Conservation (phyloP, 1,284 basidiomycete genomes). For the Ustanciosporium gigantosporum region DNA sequence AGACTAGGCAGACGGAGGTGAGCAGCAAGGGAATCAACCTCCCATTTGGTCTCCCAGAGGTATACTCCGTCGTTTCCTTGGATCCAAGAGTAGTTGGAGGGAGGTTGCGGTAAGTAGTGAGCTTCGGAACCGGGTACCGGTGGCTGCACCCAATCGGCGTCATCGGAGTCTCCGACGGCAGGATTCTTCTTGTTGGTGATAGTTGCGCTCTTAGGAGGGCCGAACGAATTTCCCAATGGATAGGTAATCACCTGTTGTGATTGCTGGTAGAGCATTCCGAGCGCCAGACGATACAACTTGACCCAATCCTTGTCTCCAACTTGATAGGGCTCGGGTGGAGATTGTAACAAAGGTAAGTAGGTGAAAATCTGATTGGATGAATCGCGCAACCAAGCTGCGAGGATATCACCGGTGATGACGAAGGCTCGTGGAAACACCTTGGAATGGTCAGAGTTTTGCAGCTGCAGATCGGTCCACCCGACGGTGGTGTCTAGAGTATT, state of each 20-base stretch:
- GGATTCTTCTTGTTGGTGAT: slow-evolving; percentile 37
- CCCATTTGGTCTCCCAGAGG: slow-evolving; percentile 54
- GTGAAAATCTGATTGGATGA: slow-evolving; percentile 39
- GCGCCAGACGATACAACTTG: slow-evolving; percentile 36
- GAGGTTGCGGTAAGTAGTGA: slow-evolving; percentile 22
- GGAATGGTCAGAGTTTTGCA: slow-evolving; percentile 12
- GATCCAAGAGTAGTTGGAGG: slow-evolving; percentile 48
- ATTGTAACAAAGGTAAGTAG: slow-evolving; percentile 23
- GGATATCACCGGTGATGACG: slow-evolving; percentile 46
- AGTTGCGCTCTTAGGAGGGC: slow-evolving; percentile 32
- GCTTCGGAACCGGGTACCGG: slow-evolving; percentile 20
- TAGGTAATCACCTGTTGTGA: slow-evolving; percentile 39
- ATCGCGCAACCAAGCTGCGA: slow-evolving; percentile 41
- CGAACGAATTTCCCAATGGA: slow-evolving; percentile 35
- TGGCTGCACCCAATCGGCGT: slow-evolving; percentile 36
- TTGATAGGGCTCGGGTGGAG: slow-evolving; percentile 7
- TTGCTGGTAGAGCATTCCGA: slow-evolving; percentile 43
- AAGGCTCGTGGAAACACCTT: slow-evolving; percentile 41
- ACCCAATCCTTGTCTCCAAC: slow-evolving; percentile 31
- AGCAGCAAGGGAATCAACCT: slow-evolving; percentile 44
- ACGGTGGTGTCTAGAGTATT: slow-evolving; percentile 47
- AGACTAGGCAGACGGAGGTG: slow-evolving; percentile 22
- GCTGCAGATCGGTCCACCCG: slow-evolving; percentile 38
- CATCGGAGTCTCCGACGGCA: slow-evolving; percentile 11
- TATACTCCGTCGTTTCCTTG: slow-evolving; percentile 40